Evolutionary conservation across 2,329 filamentous ascomycete genomes (phyloP).

Genomic region (Clarireedia hainanense): DNA sequence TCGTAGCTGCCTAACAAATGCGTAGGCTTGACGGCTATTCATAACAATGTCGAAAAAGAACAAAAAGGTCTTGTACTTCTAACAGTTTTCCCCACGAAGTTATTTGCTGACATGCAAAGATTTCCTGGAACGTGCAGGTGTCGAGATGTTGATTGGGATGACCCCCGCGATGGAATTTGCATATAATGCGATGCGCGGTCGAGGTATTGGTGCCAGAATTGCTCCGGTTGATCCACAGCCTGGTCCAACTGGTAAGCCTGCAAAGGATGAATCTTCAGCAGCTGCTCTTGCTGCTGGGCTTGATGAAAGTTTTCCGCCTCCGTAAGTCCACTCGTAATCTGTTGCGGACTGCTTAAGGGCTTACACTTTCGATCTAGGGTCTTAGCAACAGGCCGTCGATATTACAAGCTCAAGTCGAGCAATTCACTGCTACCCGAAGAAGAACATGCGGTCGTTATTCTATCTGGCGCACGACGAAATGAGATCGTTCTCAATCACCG

Average conservation of each 20-base stretch:
- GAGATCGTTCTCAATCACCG: conserved; percentile 3
- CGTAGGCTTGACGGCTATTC: conserved; percentile 1
- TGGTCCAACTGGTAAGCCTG: background rate
- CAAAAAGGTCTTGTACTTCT: background rate
- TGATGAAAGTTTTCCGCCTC: no score
- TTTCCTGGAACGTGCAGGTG: conserved; percentile 2
- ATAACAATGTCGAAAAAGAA: background rate
- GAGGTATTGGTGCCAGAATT: background rate
- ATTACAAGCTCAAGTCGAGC: background rate
- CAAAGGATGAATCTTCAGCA: background rate
- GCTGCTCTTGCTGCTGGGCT: background rate
- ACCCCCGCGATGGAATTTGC: conserved; percentile 1
- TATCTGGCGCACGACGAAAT: background rate
- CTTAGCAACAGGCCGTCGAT: background rate
- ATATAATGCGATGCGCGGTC: conserved; percentile 7
- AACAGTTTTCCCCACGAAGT: no score
- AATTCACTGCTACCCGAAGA: no score
- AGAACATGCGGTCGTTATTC: background rate
- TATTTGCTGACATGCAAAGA: background rate
- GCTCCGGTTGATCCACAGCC: background rate
- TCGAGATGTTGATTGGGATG: background rate
- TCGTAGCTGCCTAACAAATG: background rate
- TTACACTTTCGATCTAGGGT: background rate
- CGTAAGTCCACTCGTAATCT: no score
- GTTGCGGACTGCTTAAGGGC: background rate